phyloP scores from a whole-genome alignment of 306 rosid species.

The Vigna reflexopilosa region DNA sequence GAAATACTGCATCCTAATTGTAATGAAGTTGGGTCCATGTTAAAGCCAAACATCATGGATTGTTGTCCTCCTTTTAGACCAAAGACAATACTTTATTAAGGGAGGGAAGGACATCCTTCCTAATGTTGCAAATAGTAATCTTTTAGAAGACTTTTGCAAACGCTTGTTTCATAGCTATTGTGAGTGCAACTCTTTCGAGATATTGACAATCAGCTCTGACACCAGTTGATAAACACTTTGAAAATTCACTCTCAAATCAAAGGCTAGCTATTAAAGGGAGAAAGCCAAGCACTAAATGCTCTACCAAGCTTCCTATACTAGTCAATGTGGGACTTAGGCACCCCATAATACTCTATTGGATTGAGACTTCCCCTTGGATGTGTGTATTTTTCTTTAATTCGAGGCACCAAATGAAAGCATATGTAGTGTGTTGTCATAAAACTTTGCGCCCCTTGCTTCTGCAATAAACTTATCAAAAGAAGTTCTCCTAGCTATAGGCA shows the following conservation, averaged over 20 bases:
- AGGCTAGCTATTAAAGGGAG: too few relatives aligned
- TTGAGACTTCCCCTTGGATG: neutral
- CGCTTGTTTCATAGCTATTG: neutral
- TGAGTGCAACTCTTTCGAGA: neutral
- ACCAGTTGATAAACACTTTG: too few relatives aligned
- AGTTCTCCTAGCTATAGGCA: slow-evolving; percentile 5
- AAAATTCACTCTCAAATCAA: too few relatives aligned
- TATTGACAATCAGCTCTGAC: too few relatives aligned
- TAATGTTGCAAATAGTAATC: neutral
- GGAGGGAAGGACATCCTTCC: slow-evolving; percentile 7
- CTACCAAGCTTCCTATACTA: too few relatives aligned
- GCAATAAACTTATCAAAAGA: neutral
- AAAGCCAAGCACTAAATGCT: too few relatives aligned
- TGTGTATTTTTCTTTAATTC: neutral
- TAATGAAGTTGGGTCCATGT: slow-evolving; percentile 28
- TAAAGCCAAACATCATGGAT: slow-evolving; percentile 26
- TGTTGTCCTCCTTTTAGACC: neutral
- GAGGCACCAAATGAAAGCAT: slow-evolving; percentile 13
- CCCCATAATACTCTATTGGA: too few relatives aligned
- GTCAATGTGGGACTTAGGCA: too few relatives aligned
- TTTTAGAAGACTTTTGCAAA: neutral
- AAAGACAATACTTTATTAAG: slow-evolving; percentile 8
- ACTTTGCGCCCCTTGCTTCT: neutral
- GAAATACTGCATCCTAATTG: neutral
- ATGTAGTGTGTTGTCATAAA: slow-evolving; percentile 1